Evolutionary conservation across 2,329 filamentous ascomycete species (phyloP), one percentile per base, ranked within the genome.

Genomic region (Myrmaecium sp.): DNA sequence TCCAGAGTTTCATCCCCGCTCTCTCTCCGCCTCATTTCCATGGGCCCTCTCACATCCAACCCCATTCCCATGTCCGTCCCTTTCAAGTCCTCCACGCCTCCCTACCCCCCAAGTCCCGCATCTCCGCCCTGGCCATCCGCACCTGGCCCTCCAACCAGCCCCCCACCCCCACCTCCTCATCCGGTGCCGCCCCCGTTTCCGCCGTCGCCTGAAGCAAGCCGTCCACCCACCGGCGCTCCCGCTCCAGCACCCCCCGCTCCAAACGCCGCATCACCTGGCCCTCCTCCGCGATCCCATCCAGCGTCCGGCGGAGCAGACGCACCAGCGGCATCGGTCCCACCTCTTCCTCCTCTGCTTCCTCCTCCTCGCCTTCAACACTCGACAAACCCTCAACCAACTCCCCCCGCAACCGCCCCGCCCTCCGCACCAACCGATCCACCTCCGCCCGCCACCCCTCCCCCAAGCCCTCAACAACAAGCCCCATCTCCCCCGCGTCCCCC

Each of bases 171-270:
- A n/a, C n/a, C n/a, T 7, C 18, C 18, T n/a, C 18, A 7, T 20
- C 18, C 18, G 7, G 7, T 20, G 7, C 18, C 18, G 18, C 18
- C 18, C 18, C 18, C 7, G 7, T 20, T 14, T 33, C 33, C 6
- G 44, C 44, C 17, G 50, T 47, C 6, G 28, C 33, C 19, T 36
- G 32, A 17, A 51, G 36, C 8, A 42, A 36, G n/a, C 31, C 34
- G 30, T 54, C 49, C 5, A 55, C 41, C 44, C 48, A 53, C 14
- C 37, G 32, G 31, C 42, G 43, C 31, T 54, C 52, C 19, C 30
- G 37, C n/a, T 29, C 27, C 6, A 47, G 42, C 4, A 51, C 39
- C 16, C 39, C 40, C 9, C 22, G 26, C 32, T 52, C 46, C 8
- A 54, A 40, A 10, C 26, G 36, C 30, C 41, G 39, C 43, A 55